Base-by-base conservation (phyloP, 2,329 filamentous ascomycete species). In the Pochonia chlamydosporia region DNA sequence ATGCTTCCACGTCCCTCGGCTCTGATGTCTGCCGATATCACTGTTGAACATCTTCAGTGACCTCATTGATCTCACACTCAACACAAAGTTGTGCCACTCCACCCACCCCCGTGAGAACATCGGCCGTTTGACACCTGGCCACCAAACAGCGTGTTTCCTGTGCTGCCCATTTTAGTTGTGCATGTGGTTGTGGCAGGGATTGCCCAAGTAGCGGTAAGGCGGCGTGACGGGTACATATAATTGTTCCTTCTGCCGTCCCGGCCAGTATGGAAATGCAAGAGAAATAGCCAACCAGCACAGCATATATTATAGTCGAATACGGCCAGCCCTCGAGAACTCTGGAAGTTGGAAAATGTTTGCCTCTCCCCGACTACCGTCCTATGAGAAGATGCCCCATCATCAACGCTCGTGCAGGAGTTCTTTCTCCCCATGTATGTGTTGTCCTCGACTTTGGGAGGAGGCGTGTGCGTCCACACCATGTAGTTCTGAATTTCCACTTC, bases 321-420 rank as follows among this genome's bases (percentile, higher is more conserved):
- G n/a, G 2, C n/a, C 33, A 35, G 31, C 16, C 35, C 35, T 39
- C 11, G 18, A n/a, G 9, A 20, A 21, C 9, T 21, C 18, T 10
- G 23, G 33, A 39, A 39, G 35, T 13, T 39, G 35, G 35, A 21
- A 21, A 23, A 39, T 14, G 13, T 14, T 39, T 24, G 30, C 28
- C 42, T 37, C 26, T 39, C 25, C 35, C 46, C 46, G 54, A 44
- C 49, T 43, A 43, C 51, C 46, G 50, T 56, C 67, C 67, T 70
- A 68, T 70, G 50, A 63, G 59, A 65, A 52, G 52, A 53, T 69
- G 68, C 68, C 68, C 67, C 67, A 70, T 71, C 68, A 70, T 66
- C 67, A 64, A 58, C 36, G 46, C 41, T 43, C 40, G 40, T 40
- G 41, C 49, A 44, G 37, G 30, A 30, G 24, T 46, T 48, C 48